These are phyloP conservation scores for Glycine tomentella DNA, from an alignment of 306 rosid species.

Conservation along the genomic window DNA sequence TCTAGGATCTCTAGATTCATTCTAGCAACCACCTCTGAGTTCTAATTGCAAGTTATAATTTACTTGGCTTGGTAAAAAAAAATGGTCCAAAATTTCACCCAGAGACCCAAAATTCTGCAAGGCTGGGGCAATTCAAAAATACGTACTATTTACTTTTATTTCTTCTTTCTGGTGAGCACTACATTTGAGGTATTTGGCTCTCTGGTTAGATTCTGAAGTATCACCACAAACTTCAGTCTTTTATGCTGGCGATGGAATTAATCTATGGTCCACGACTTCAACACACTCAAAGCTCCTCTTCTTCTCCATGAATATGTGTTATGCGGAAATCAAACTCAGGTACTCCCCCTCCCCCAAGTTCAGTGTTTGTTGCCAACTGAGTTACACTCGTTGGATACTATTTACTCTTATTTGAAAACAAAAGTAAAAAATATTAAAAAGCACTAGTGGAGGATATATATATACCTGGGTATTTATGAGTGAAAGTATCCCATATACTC, in stretches of 20 bases:
- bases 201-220: too few relatives aligned
- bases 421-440: neutral
- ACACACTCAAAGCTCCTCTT: too few relatives aligned
- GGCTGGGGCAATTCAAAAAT: neutral
- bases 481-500: conserved; percentile 50
- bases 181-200: neutral
- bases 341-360: neutral
- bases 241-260: too few relatives aligned
- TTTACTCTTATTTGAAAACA: neutral
- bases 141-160: neutral
- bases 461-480: conserved; percentile 47
- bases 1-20: neutral
- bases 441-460: neutral
- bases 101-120: conserved; percentile 5
- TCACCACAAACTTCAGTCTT: too few relatives aligned
- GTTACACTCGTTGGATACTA: neutral
- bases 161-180: neutral
- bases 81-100: neutral
- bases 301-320: too few relatives aligned
- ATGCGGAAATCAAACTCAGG: too few relatives aligned
- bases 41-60: neutral
- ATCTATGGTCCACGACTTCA: too few relatives aligned
- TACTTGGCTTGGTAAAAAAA: neutral
- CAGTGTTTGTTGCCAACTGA: neutral
- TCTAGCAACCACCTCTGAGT: neutral